phyloP scores from a whole-genome alignment of 257 asterid species.

The Solanum pimpinellifolium region DNA sequence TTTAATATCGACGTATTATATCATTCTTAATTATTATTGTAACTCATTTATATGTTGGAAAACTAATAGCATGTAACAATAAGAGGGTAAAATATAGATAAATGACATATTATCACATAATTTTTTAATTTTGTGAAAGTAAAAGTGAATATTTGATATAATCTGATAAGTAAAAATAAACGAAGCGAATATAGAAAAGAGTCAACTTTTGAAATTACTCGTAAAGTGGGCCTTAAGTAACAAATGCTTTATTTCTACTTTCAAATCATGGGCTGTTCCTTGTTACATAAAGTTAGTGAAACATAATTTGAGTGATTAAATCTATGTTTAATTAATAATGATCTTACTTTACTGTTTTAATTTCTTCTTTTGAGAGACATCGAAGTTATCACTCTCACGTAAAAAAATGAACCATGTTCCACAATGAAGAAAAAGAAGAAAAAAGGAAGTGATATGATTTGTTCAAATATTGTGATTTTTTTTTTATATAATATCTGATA shows the following conservation, averaged over 20 bases:
- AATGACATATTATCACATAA: not conserved
- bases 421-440: not conserved
- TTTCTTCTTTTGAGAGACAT: not conserved
- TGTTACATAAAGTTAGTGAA: not conserved
- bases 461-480: not conserved
- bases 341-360: not conserved
- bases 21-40: no score
- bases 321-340: not conserved
- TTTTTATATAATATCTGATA: no score
- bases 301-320: not conserved
- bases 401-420: not conserved
- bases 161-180: no score
- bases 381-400: not conserved
- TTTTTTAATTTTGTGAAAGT: no score
- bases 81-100: not conserved
- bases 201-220: not conserved
- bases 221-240: not conserved
- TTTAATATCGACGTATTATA: not conserved
- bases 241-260: not conserved
- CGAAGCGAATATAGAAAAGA: not conserved
- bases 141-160: no score
- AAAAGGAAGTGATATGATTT: not conserved
- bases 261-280: not conserved
- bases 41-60: not conserved
- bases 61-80: not conserved